Percentiles rank a stretch among this genome's conserved stretches.
Conservation (phyloP, 768 basidiomycete species). For the Ephemerocybe angulata region DNA sequence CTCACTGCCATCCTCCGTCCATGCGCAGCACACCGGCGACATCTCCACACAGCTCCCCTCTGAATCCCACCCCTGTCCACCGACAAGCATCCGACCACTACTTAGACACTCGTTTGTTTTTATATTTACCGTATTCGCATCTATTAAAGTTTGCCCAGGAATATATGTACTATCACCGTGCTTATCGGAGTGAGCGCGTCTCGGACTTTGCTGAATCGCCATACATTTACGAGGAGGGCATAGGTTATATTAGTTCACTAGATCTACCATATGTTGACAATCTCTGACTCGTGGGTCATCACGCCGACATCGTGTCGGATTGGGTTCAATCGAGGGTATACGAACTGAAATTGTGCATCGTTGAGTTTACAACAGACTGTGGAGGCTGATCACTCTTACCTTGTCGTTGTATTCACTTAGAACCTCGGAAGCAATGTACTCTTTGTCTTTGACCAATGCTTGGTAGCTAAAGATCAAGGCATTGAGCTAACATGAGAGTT, state of each 20-base stretch:
- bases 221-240: not conserved
- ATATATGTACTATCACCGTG: not conserved
- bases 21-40: not conserved
- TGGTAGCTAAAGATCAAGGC: conserved; percentile 54
- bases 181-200: not conserved
- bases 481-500: conserved; percentile 37
- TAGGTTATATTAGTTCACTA: not conserved
- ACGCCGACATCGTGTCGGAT: conserved; percentile 74
- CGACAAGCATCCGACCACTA: too few species aligned
- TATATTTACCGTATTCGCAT: not conserved
- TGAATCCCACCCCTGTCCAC: too few species aligned
- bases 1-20: too few species aligned
- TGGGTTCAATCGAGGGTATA: conserved; percentile 76
- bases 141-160: not conserved
- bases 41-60: not conserved
- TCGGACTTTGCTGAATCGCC: too few species aligned
- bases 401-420: conserved; percentile 81
- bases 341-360: conserved; percentile 71
- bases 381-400: too few species aligned
- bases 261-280: conserved; percentile 55
- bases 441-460: conserved; percentile 67
- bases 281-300: conserved; percentile 83
- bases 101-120: too few species aligned
- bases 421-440: conserved; percentile 73
- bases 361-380: too few species aligned